Evolutionary conservation across 805 yeast genomes (phyloP), one percentile per base, ranked within the genome.

Genomic region (Saturnispora diversa): DNA sequence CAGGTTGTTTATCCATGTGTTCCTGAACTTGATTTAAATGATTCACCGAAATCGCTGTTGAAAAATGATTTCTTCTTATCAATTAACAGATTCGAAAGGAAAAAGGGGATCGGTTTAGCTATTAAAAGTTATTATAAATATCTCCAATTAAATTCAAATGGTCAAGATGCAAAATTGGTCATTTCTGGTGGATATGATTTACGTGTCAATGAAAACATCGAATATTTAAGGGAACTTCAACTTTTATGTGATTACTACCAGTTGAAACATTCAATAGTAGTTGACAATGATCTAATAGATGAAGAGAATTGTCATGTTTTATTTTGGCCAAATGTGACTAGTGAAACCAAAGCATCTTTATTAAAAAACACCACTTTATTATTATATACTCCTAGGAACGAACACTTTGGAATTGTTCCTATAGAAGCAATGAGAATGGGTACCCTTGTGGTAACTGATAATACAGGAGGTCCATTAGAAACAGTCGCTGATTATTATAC

Each of bases 341-440:
- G 86, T 1, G 56, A 69, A 2, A 56, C 83, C 44, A 85, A 86
- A 60, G 77, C 69, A 55, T 64, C 70, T 2, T 67, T 92, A 21
- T 63, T 92, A 25, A 57, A 69, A 28, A 59, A 65, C 8, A 69
- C 88, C 2, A 69, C 71, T 35, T 50, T 83, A 42, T 66, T 92
- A 17, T 62, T 88, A 33, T 92, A 92, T 56, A 92, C 99, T 0
- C 98, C 99, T 3, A 69, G 83, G 0, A 73, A 72, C 51, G 98
- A 92, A 59, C 99, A 92, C 63, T 92, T 92, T 56, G 99, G 99
- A 11, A 92, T 92, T 48, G 99, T 92, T 8, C 99, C 99, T 1
- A 69, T 92, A 12, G 98, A 92, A 58, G 88, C 95, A 10, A 88
- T 92, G 97, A 70, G 80, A 35, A 68, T 74, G 43, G 81, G 84